Base-by-base conservation (phyloP, 768 basidiomycete species). In the Artomyces pyxidatus region DNA sequence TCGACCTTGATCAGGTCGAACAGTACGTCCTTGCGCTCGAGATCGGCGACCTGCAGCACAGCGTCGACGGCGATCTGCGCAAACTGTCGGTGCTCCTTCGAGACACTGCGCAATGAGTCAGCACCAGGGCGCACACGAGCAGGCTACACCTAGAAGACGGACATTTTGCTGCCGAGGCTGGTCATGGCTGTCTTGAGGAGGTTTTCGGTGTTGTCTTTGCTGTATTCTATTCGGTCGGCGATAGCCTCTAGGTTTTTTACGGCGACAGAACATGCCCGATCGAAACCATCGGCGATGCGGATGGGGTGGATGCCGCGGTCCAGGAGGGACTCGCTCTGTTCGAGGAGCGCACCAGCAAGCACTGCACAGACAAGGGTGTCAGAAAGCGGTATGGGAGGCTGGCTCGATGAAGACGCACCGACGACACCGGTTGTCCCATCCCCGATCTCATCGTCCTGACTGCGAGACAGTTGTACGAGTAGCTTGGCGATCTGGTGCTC, bases 1-100 rank as follows among this genome's bases (percentile, higher is more conserved):
- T 96, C 91, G 12, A 98, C 95, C 67, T 99, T 98, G 78, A 98
- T 98, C 54, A 98, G 75, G 69, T 99, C 96, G 64, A 99, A 98
- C 41, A 86, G 83, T 11, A 99, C 94, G 64, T 99, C 96, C 46
- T 83, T 83, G 45, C 96, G 85, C 52, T 95, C 86, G 37, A 98
- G 76, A 65, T 99, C 95, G 5, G 96, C 96, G 14, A 99, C 96
- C 0, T 84, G 78, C 42, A 99, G 72, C 4, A 99, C 96, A 8
- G 96, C 93, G 58, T 99, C 94, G 29, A 99, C 92, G 9, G 96
- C 96, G 57, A 99, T 99, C 68, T 93, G 83, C 10, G 96, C 94
- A 65, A 98, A 99, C 60, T 95, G 91, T 52, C 78, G 72, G 66
- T 88, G 88, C 59, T 95, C 94, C 73, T 95, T 98, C 39, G 95